phyloP scores from a whole-genome alignment of 805 yeast genomes.

The Pichia insulana region DNA sequence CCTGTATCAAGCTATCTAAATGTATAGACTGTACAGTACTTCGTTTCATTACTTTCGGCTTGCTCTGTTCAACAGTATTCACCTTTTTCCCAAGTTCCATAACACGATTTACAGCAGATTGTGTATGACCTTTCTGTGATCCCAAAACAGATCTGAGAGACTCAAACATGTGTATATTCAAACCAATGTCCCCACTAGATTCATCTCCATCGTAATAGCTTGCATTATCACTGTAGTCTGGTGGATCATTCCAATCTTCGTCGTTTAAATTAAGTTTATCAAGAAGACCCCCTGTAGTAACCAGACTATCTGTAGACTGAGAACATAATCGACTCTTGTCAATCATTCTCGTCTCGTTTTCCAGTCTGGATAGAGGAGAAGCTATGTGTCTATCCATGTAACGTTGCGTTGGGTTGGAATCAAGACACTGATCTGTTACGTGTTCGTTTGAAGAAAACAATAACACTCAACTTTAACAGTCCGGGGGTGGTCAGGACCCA shows the following conservation, averaged over 20 bases:
- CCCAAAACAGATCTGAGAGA: conserved; percentile 23
- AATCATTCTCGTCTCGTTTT: background rate
- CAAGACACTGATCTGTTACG: no score
- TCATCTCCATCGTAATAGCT: background rate
- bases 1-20: conserved; percentile 10
- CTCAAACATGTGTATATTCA: conserved; percentile 13
- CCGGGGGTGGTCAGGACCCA: no score
- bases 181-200: background rate
- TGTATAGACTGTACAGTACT: conserved; percentile 14
- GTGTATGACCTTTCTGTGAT: conserved; percentile 11
- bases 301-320: conserved; percentile 4
- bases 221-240: background rate
- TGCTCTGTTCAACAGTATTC: conserved; percentile 14
- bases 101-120: conserved; percentile 18
- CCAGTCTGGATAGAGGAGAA: conserved; percentile 9
- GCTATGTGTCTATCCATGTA: background rate
- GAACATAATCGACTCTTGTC: background rate
- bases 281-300: conserved; percentile 26
- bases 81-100: conserved; percentile 20
- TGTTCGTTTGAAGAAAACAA: no score
- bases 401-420: no score
- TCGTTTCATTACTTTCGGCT: conserved; percentile 8
- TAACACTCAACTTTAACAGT: no score
- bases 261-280: conserved; percentile 27
- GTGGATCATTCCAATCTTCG: conserved; percentile 20